Evolutionary conservation across 1,284 basidiomycete species (phyloP).

Genomic region (Mycena citricolor): DNA sequence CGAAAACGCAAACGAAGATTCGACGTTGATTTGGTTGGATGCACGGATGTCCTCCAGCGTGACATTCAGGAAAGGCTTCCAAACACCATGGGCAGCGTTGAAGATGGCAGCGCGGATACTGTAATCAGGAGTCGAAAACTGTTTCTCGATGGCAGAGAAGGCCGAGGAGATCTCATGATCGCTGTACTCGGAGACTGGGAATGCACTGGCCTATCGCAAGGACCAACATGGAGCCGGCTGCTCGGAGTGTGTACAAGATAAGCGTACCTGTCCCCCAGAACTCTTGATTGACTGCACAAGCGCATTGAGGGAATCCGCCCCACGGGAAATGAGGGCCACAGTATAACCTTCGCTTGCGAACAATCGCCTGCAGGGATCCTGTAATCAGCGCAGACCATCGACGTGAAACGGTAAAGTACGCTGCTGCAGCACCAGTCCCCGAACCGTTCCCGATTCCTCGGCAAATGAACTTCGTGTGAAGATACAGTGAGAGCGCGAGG

Average conservation of each 20-base stretch:
- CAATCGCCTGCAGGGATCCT: conserved; percentile 49
- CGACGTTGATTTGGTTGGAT: conserved; percentile 53
- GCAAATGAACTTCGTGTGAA: too few species aligned
- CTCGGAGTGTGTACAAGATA: too few species aligned
- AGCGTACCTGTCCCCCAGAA: conserved; percentile 57
- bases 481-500: too few species aligned
- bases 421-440: conserved; percentile 13
- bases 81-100: conserved; percentile 59
- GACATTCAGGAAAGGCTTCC: conserved; percentile 68
- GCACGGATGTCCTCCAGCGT: conserved; percentile 58
- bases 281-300: conserved; percentile 56
- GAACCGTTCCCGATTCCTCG: conserved; percentile 10
- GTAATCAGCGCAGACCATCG: too few species aligned
- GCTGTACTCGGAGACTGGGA: conserved; percentile 59
- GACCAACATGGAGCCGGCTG: too few species aligned
- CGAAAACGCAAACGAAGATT: conserved; percentile 68
- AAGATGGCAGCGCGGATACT: conserved; percentile 65
- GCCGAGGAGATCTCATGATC: conserved; percentile 50
- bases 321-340: conserved; percentile 68
- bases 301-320: conserved; percentile 49
- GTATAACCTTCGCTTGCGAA: conserved; percentile 68
- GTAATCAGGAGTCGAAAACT: conserved; percentile 47
- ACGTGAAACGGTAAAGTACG: conserved; percentile 7
- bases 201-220: conserved; percentile 51
- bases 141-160: conserved; percentile 53